Base-by-base conservation (phyloP, 164 flowering plant species). In the Nymphaea thermarum region DNA sequence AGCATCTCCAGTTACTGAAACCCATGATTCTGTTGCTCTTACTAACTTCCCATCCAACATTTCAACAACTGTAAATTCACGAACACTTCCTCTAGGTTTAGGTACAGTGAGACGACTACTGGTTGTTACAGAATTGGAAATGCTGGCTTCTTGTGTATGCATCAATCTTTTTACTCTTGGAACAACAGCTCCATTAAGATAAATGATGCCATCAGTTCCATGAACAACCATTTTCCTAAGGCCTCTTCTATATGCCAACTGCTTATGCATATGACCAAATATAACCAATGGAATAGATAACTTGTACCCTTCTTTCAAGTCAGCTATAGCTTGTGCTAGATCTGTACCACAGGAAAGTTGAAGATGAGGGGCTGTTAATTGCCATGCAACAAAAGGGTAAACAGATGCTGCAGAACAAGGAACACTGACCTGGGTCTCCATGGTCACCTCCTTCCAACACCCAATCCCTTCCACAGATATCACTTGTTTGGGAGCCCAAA, bases 261-360 rank as follows among this genome's bases (percentile, higher is more conserved):
- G 79, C 77, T 90, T 93, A 71, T 93, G 98, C 98, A 93, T 93
- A 80, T 93, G 98, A 42, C 96, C 98, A 71, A 89, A 90, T 42
- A 89, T 87, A 25, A 93, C 96, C 74, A 89, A 67, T 14, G 91
- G 91, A 63, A 86, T 78, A 4, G 62, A 59, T 43, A 78, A 45
- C 63, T 74, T 75, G 36, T 78, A 75, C 55, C 76, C 76, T 72
- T 78, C 84, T 77, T 85, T 88, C 45, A 89, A 59, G 44, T 68
- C 82, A 68, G 85, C 71, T 71, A 93, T 67, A 43, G 93, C 96
- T 70, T 80, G 77, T 42, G 82, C 89, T 65, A 93, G 79, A 81
- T 93, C 96, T 93, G 94, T 63, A 74, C 44, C 70, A 80, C 63
- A 45, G 62, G n/a, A 71, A 10, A 42, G 53, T 62, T 15, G 64